Percentiles rank a stretch among this genome's conserved stretches.
phyloP scores from a whole-genome alignment of 2,329 filamentous ascomycete genomes.

The Hypoxylon sp. region DNA sequence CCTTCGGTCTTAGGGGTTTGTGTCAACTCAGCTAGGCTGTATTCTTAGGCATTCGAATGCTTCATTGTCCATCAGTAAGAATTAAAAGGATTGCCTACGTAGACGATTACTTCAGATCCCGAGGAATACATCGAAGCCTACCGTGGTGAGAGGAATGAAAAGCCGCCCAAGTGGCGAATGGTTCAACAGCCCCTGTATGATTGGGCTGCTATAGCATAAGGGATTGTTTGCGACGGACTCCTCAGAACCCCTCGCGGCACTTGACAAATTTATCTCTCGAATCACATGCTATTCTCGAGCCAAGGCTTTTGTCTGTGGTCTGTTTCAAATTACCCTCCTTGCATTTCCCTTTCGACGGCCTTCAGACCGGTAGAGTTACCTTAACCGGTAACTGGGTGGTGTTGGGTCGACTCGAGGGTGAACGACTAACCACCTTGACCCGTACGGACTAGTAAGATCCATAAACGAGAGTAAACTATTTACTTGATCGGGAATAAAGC shows the following conservation, averaged over 20 bases:
- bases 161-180: conserved; percentile 47
- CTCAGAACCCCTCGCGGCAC: conserved; percentile 40
- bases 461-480: not conserved
- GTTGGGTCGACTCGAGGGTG: not conserved
- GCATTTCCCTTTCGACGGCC: conserved; percentile 20
- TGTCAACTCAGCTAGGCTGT: conserved; percentile 21
- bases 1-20: conserved; percentile 5
- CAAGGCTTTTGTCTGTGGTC: conserved; percentile 33
- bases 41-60: conserved; percentile 11
- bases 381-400: conserved; percentile 17
- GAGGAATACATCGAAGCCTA: conserved; percentile 23
- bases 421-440: not conserved
- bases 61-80: conserved; percentile 26
- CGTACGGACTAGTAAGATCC: conserved; percentile 11
- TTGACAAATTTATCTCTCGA: conserved; percentile 36
- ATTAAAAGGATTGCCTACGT: conserved; percentile 21
- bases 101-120: conserved; percentile 11
- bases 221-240: conserved; percentile 34
- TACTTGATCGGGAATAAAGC: conserved; percentile 2
- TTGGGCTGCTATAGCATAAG: conserved; percentile 45
- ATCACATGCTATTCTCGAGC: conserved; percentile 36
- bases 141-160: conserved; percentile 34
- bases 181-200: conserved; percentile 35
- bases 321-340: conserved; percentile 39
- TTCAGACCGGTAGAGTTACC: conserved; percentile 30